Evolutionary conservation across 345 rosid species (phyloP), one percentile per base, ranked within the genome.

Genomic region (Durio zibethinus): DNA sequence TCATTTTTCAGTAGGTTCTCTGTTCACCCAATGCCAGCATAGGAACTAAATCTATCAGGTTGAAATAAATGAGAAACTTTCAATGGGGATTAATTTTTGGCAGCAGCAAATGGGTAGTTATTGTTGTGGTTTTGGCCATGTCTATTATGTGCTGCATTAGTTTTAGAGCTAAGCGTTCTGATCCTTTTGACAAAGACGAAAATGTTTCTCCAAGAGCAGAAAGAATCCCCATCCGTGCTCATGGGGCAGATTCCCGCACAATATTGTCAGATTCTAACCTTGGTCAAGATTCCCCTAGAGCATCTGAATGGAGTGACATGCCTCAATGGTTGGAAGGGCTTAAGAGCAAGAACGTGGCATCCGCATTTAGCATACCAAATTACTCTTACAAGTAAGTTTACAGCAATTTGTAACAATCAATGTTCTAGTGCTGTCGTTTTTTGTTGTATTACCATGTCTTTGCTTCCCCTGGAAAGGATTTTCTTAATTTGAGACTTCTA

Each of bases 381-480:
- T 90, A 89, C 80, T 88, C 90, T 74, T 90, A 84, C 84, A 90
- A 80, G 94, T 90, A 88, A 74, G 91, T 57, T 35, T 31, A 7
- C 5, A 7, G 27, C 61, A 53, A 53, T 52, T 45, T 11, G 16
- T 45, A 45, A 10, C 14, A 45, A 45, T 0, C 14, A 45, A 11
- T 40, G 43, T 40, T 2, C 10, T 40, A 33, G 4, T 33, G 4
- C 1, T 33, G 36, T 33, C 4, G 4, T 60, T 60, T 3, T 3
- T 14, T 5, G 11, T 42, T 42, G 47, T 1, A 40, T 40, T 40
- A 2, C 43, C 43, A 7, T 50, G 16, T 50, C 1, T 29, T 61
- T 25, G 5, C 16, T 60, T 60, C 1, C 12, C 5, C 9, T 27
- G 21, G 3, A 5, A 27, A 0, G 16, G 20, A 9, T 31, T 62